Evolutionary conservation across 345 rosid genomes (phyloP), one percentile per base, ranked within the genome.

Genomic region (Nasturtium officinale): DNA sequence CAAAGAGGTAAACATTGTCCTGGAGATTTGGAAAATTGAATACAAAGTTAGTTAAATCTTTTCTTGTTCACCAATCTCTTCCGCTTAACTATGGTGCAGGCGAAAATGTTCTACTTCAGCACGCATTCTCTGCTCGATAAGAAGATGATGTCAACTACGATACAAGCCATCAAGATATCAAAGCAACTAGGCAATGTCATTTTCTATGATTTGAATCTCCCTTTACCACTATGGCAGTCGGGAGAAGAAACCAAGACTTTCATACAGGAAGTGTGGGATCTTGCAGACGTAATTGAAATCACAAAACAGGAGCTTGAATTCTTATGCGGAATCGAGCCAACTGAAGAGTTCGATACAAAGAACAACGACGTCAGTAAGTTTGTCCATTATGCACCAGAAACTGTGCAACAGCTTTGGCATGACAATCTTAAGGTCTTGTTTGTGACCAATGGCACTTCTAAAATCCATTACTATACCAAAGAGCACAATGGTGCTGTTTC

Each of bases 291-390:
- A 37, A 82, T 87, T 25, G 98, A 90, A 84, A 81, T 90, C 50
- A 90, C 98, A 2, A 94, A 87, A 83, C 94, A 90, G 79, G 98
- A 94, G 61, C 87, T 94, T 35, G 98, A 90, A 77, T 94, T 90
- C 79, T 79, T 90, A 8, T 88, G 92, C 37, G 91, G 89, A 46
- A 90, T 94, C 26, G 60, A 82, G 61, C 79, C 96, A 18, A 52
- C 65, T 15, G 95, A 90, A 84, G 96, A 89, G 72, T 87, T 85
- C 10, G 90, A 90, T 82, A 83, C 95, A 18, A 76, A 79, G 51
- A 78, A 83, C 67, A 94, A 87, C 37, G 83, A 74, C 2, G 76
- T 65, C 42, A 83, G 86, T 9, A 91, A 90, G 83, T 93, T 93
- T 83, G 70, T 78, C n/a, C 90, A 90, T 70, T 87, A 87, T 74